phyloP scores from a whole-genome alignment of 1,139 yeast species.

The Pichia sp. region DNA sequence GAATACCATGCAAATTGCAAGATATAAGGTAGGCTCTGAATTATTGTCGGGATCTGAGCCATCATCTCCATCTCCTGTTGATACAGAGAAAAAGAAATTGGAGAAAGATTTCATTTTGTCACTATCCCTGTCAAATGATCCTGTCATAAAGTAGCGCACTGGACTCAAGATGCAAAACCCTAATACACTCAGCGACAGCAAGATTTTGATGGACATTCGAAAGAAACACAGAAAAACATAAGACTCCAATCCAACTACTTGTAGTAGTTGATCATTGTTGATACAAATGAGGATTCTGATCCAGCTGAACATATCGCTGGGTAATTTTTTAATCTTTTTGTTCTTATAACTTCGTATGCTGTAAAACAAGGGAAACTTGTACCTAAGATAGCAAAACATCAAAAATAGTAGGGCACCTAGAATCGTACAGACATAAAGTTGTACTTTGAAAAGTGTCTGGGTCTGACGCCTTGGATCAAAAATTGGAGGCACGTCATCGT shows the following conservation, averaged over 20 bases:
- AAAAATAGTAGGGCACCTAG: constrained; percentile 24
- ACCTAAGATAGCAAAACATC: constrained; percentile 25
- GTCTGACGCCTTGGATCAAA: constrained; percentile 27
- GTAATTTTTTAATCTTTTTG: constrained; percentile 24
- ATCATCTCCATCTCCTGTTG: not conserved
- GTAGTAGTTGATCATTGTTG: constrained; percentile 47
- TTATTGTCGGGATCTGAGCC: constrained; percentile 10
- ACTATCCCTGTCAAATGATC: constrained; percentile 52
- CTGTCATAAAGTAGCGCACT: constrained; percentile 62
- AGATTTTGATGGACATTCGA: constrained; percentile 62
- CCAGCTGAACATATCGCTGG: constrained; percentile 46
- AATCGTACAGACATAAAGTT: constrained; percentile 25
- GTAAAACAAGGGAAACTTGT: constrained; percentile 26
- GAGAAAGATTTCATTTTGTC: constrained; percentile 4
- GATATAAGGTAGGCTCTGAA: constrained; percentile 26
- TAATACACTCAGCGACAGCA: constrained; percentile 50
- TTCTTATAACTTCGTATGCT: constrained; percentile 27
- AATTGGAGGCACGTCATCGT: constrained; percentile 19
- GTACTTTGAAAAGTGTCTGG: constrained; percentile 28
- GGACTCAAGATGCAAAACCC: constrained; percentile 70
- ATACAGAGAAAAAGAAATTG: not conserved
- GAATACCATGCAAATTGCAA: constrained; percentile 79
- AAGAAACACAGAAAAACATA: constrained; percentile 71
- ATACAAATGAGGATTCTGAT: constrained; percentile 42
- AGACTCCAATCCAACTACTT: constrained; percentile 61